These are phyloP conservation scores for Tetrahymena elliotti DNA, from an alignment of 73 alveolate genomes.

Conservation along the genomic window DNA sequence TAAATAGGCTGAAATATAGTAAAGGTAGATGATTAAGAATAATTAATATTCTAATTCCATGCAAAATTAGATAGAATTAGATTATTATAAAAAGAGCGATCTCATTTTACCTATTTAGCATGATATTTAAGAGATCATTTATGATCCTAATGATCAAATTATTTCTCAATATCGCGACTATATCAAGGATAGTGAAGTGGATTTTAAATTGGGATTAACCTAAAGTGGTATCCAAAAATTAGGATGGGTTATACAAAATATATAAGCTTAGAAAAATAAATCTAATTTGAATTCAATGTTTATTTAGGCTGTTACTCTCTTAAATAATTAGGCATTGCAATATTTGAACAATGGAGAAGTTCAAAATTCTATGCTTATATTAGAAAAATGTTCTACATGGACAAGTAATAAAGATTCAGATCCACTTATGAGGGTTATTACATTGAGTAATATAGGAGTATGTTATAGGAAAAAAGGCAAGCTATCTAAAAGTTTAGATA, in stretches of 20 bases:
- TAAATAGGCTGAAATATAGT: no score
- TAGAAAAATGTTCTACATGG: not conserved
- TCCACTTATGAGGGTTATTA: not conserved
- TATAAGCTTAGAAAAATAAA: not conserved
- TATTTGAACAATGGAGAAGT: not conserved
- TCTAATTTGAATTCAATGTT: not conserved
- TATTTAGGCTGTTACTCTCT: not conserved
- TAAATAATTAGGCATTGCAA: not conserved
- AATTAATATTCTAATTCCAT: not conserved
- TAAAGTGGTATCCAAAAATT: not conserved
- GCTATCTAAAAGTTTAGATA: not conserved
- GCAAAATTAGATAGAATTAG: not conserved
- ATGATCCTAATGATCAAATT: not conserved
- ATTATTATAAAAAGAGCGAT: not conserved
- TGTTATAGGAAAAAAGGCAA: not conserved
- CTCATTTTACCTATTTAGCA: not conserved
- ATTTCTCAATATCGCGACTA: not conserved
- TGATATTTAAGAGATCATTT: not conserved
- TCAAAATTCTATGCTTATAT: not conserved
- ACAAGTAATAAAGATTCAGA: not conserved
- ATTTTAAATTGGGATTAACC: not conserved
- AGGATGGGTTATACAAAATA: not conserved
- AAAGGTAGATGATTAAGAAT: not conserved
- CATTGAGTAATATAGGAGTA: not conserved
- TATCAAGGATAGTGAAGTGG: not conserved